These are phyloP conservation scores for Boletales sp. DNA, from an alignment of 768 basidiomycete species.

Conservation along the genomic window DNA sequence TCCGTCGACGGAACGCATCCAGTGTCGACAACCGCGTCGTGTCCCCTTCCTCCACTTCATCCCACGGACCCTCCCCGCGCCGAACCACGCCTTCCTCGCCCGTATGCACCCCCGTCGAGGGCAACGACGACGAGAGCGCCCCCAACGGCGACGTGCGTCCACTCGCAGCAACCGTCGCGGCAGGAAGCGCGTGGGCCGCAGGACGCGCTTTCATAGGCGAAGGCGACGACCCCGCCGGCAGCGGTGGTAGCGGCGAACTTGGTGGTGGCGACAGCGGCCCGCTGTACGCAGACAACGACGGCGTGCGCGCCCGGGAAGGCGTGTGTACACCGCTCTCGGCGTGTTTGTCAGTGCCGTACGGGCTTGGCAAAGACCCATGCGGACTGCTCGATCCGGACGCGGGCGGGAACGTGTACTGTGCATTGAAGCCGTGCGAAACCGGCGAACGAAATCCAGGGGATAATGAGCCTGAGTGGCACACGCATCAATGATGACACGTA, in stretches of 20 bases:
- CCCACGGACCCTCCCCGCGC: background rate
- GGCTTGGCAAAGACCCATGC: background rate
- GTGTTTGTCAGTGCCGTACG: background rate
- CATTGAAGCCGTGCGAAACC: background rate
- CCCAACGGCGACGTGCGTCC: slow-evolving; percentile 18
- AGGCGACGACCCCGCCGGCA: slow-evolving; percentile 13
- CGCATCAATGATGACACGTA: slow-evolving; percentile 5
- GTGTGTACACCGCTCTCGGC: background rate
- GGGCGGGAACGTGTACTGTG: slow-evolving; percentile 20
- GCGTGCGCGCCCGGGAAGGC: slow-evolving; percentile 7
- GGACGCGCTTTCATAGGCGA: slow-evolving; percentile 4
- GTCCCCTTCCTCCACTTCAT: slow-evolving; percentile 14
- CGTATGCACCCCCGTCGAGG: background rate
- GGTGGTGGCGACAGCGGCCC: slow-evolving; percentile 24
- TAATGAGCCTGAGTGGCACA: slow-evolving; percentile 11
- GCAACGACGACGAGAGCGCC: slow-evolving; percentile 9
- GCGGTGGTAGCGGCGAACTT: slow-evolving; percentile 18
- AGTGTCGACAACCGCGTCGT: slow-evolving; percentile 24
- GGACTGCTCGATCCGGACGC: slow-evolving; percentile 9
- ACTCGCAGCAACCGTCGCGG: slow-evolving; percentile 13
- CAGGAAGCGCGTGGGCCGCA: background rate
- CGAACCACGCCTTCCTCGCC: too few species aligned
- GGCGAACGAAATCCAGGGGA: slow-evolving; percentile 24
- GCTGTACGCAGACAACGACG: background rate
- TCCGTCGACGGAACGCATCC: slow-evolving; percentile 21